Evolutionary conservation across 2,329 filamentous ascomycete genomes (phyloP).

Genomic region (Dactylellina sp.): DNA sequence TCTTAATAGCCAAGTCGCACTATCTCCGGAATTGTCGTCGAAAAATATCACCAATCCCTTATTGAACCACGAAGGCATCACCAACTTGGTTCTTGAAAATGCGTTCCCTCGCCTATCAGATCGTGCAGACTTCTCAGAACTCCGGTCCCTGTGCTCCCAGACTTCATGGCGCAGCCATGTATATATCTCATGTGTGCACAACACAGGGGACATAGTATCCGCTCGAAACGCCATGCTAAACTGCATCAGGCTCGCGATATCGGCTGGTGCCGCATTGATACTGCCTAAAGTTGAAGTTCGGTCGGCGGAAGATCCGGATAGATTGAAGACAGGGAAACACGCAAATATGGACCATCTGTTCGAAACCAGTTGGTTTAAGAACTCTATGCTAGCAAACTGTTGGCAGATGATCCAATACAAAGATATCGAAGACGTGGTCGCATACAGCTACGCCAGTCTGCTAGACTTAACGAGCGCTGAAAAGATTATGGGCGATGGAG

Average conservation of each 20-base stretch:
- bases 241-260: slow-evolving; percentile 68
- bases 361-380: slow-evolving; percentile 65
- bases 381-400: slow-evolving; percentile 64
- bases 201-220: slow-evolving; percentile 68
- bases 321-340: slow-evolving; percentile 64
- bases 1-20: background rate
- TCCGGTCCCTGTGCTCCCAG: background rate
- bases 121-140: background rate
- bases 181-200: slow-evolving; percentile 67
- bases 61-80: slow-evolving; percentile 19
- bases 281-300: slow-evolving; percentile 66
- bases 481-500: slow-evolving; percentile 62
- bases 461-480: slow-evolving; percentile 65
- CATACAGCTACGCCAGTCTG: slow-evolving; percentile 61
- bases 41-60: slow-evolving; percentile 23
- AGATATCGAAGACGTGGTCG: slow-evolving; percentile 63
- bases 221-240: slow-evolving; percentile 68
- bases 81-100: slow-evolving; percentile 3
- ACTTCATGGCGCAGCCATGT: slow-evolving; percentile 2
- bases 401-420: slow-evolving; percentile 66
- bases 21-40: background rate
- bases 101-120: background rate
- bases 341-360: slow-evolving; percentile 67
- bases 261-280: slow-evolving; percentile 66
- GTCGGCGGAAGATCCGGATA: slow-evolving; percentile 64